Percentiles rank a stretch among this genome's conserved stretches.
phyloP scores from a whole-genome alignment of 2,329 filamentous ascomycete genomes.

The Knufia fluminis region DNA sequence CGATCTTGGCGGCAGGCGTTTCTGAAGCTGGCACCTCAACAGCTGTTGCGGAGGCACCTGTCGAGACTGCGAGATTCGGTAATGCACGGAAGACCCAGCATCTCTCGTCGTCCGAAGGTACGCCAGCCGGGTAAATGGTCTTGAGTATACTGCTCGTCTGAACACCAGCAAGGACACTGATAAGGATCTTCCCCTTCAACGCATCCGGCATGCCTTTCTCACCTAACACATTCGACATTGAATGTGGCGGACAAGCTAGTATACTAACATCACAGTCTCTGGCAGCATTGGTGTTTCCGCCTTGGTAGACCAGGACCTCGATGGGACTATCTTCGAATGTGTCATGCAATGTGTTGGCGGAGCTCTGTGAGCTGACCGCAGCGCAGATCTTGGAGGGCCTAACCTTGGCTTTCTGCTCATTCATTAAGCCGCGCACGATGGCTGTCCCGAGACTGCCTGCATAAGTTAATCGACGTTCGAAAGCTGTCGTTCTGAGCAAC shows the following conservation, averaged over 20 bases:
- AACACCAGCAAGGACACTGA: constrained; percentile 45
- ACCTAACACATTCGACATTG: constrained; percentile 33
- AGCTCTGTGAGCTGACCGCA: constrained; percentile 21
- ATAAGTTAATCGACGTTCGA: too few species aligned
- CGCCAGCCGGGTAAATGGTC: constrained; percentile 27
- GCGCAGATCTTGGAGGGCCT: neutral
- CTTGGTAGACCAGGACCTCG: neutral
- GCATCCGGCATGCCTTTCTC: constrained; percentile 32
- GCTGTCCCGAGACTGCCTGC: constrained; percentile 5
- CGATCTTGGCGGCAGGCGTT: constrained; percentile 29
- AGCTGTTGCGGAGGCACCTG: constrained; percentile 38
- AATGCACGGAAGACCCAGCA: constrained; percentile 31
- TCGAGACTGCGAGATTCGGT: constrained; percentile 36
- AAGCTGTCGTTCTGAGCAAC: neutral
- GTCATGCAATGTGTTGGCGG: constrained; percentile 27
- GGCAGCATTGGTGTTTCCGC: neutral
- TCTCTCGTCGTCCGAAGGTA: constrained; percentile 24
- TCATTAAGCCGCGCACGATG: neutral
- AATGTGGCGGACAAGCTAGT: constrained; percentile 38
- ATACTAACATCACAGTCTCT: constrained; percentile 33
- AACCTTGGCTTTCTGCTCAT: neutral
- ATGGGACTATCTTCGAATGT: neutral
- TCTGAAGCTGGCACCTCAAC: constrained; percentile 41
- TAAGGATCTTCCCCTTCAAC: constrained; percentile 38
- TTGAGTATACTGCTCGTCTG: too few species aligned